phyloP scores from a whole-genome alignment of 2,329 filamentous ascomycete genomes.

The Daldinia sp. region DNA sequence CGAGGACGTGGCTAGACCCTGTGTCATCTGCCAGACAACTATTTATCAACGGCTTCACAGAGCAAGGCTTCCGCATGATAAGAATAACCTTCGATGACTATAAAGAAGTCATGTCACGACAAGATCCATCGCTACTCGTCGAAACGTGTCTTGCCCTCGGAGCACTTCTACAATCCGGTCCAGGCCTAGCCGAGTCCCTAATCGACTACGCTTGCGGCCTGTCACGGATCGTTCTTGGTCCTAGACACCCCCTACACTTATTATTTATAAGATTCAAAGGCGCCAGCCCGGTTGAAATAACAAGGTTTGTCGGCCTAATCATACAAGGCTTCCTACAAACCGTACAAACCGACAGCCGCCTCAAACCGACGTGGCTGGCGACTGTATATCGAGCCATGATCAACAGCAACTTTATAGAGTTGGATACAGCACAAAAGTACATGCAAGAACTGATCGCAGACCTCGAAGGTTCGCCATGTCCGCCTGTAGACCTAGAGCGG shows the following conservation, averaged over 20 bases:
- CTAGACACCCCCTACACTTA: conserved; percentile 34
- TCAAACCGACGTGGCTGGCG: conserved; percentile 37
- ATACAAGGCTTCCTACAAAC: conserved; percentile 30
- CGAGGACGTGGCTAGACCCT: conserved; percentile 38
- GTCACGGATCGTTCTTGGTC: conserved; percentile 35
- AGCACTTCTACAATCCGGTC: conserved; percentile 30
- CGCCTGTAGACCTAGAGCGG: not conserved
- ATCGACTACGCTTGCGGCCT: conserved; percentile 34
- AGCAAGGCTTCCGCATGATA: conserved; percentile 40
- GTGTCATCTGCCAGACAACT: conserved; percentile 38
- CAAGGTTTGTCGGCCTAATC: conserved; percentile 18
- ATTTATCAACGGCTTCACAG: conserved; percentile 34
- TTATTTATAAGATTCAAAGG: conserved; percentile 26
- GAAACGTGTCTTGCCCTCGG: conserved; percentile 38
- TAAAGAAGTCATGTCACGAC: conserved; percentile 25
- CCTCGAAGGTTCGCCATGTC: conserved; percentile 13
- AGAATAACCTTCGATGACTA: conserved; percentile 39
- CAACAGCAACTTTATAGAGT: conserved; percentile 37
- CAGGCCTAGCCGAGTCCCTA: conserved; percentile 28
- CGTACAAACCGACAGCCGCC: conserved; percentile 20
- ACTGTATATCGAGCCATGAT: conserved; percentile 39
- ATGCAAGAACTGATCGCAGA: conserved; percentile 29
- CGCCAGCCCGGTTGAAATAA: conserved; percentile 15
- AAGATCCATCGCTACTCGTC: conserved; percentile 41
- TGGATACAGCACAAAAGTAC: conserved; percentile 11